Evolutionary conservation across 148 eudicot species (phyloP), one percentile per base, ranked within the genome.

Genomic region (Nepenthes mirabilis): DNA sequence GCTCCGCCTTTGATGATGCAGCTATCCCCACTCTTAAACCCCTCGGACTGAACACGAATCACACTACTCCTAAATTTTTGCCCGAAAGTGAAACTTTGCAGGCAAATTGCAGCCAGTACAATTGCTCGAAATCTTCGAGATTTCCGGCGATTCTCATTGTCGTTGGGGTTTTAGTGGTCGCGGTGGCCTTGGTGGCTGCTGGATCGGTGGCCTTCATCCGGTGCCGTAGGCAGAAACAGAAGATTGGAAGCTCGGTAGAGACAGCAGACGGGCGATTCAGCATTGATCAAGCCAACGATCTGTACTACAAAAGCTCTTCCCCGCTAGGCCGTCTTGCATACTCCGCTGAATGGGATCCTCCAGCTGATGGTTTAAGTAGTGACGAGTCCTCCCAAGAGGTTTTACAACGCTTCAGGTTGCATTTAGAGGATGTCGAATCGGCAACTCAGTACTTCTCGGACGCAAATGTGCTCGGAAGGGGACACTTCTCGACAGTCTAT

Each of bases 391-490:
- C 67, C 14, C 76, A 70, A 13, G 77, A 82, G 61, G 56, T 70
- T 36, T 64, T 80, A 1, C 75, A 72, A 12, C 82, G 74, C 34
- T 81, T 78, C 60, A 84, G 79, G 79, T 89, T 77, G 65, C 84
- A 84, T 67, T 61, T 89, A 77, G 97, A 89, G 75, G 99, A 93
- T 35, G 79, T 93, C 12, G 89, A 89, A 50, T 86, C 91, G 1
- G 99, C 99, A 11, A 86, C 97, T 63, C 89, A 80, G 67, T 73
- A 93, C 65, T 93, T 89, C 67, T 78, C 85, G 11, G 84, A 78
- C 37, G 76, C 55, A 12, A 93, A 81, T 74, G 69, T 93, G 57
- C 55, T 89, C 70, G 99, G 97, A 33, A 82, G 71, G 60, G 79
- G 91, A 37, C 82, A 79, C 37, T 82, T 89, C 64, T 93, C 91